Percentiles rank a stretch among this genome's conserved stretches.
Evolutionary conservation across 2,329 filamentous ascomycete genomes (phyloP).

Genomic region (Aulographum hederae): DNA sequence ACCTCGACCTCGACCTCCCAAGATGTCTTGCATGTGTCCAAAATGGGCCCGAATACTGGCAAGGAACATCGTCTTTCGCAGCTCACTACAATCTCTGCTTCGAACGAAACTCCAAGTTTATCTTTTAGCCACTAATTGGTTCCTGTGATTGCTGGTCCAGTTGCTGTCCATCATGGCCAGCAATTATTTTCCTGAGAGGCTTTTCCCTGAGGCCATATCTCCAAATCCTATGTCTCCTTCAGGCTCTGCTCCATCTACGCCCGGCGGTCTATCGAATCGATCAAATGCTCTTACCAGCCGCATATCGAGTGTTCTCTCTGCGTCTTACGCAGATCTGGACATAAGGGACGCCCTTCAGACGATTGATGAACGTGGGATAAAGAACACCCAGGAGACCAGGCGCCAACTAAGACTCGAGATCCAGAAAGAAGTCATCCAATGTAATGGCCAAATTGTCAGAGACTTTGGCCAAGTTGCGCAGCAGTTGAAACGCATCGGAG

Average conservation of each 20-base stretch:
- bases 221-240: conserved; percentile 1
- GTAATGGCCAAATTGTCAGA: conserved; percentile 72
- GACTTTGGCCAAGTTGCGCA: conserved; percentile 80
- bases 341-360: conserved; percentile 71
- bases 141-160: too few relatives aligned
- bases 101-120: too few relatives aligned
- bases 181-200: too few relatives aligned
- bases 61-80: too few relatives aligned
- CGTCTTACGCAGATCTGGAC: conserved; percentile 82
- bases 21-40: too few relatives aligned
- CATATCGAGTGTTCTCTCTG: conserved; percentile 69
- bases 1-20: too few relatives aligned
- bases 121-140: too few relatives aligned
- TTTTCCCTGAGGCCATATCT: too few relatives aligned
- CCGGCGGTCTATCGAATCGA: conserved; percentile 12
- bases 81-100: too few relatives aligned
- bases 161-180: too few relatives aligned
- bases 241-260: background rate
- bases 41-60: too few relatives aligned
- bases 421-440: conserved; percentile 82
- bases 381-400: conserved; percentile 61
- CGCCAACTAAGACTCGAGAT: conserved; percentile 65
- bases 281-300: conserved; percentile 60
- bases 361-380: conserved; percentile 51
- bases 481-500: conserved; percentile 75